Evolutionary conservation across 192 early-diverging fungal species (phyloP).

Genomic region (Coemansia sp.): DNA sequence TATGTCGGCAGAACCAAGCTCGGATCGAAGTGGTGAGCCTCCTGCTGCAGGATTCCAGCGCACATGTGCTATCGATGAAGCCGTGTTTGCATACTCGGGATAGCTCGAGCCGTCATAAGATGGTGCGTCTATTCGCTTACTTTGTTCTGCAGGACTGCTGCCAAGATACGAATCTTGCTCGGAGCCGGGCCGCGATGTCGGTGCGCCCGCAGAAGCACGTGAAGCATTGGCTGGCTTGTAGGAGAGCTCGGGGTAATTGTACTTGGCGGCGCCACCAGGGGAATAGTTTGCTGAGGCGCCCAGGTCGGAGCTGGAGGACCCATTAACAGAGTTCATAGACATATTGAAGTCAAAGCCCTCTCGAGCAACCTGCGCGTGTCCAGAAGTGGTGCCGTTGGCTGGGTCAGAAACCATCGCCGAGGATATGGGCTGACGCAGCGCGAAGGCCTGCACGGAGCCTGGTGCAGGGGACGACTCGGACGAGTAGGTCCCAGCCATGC

Average conservation of each 20-base stretch:
- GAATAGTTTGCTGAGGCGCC: slow-evolving; percentile 11
- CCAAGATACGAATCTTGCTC: neutral
- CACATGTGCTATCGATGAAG: slow-evolving; percentile 31
- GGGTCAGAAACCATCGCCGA: slow-evolving; percentile 20
- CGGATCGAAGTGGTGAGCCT: slow-evolving; percentile 39
- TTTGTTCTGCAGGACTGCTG: slow-evolving; percentile 5
- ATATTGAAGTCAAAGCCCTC: slow-evolving; percentile 17
- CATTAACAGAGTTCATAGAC: slow-evolving; percentile 21
- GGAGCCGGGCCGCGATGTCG: neutral
- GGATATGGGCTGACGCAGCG: slow-evolving; percentile 27
- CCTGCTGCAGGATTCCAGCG: slow-evolving; percentile 42
- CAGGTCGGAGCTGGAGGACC: slow-evolving; percentile 17
- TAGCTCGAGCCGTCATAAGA: neutral
- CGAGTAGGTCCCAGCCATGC: slow-evolving; percentile 15
- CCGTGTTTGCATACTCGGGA: slow-evolving; percentile 23
- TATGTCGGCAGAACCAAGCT: slow-evolving; percentile 15
- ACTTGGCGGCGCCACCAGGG: slow-evolving; percentile 13
- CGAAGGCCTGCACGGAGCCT: slow-evolving; percentile 6
- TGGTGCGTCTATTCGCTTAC: neutral
- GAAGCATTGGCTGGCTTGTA: slow-evolving; percentile 15
- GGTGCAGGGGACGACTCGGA: slow-evolving; percentile 24
- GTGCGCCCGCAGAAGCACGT: slow-evolving; percentile 6
- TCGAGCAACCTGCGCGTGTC: slow-evolving; percentile 8
- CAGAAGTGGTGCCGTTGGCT: slow-evolving; percentile 5
- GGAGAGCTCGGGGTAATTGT: slow-evolving; percentile 45